These are phyloP conservation scores for Lactarius akahatsu DNA, from an alignment of 768 basidiomycete genomes.

Conservation along the genomic window DNA sequence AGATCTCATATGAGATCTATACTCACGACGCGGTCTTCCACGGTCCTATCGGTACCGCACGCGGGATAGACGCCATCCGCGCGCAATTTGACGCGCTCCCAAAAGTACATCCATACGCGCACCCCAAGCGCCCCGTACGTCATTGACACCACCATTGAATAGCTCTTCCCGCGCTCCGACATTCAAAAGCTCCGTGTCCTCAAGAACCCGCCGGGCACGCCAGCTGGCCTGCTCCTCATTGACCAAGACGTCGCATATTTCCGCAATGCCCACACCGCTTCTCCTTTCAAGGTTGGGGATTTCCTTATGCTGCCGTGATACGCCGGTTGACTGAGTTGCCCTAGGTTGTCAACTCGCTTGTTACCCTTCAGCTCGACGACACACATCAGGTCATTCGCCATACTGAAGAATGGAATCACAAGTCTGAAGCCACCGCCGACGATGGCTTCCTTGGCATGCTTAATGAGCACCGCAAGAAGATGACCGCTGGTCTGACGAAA, in stretches of 20 bases:
- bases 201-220: slow-evolving; percentile 41
- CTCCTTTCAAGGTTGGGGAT: slow-evolving; percentile 42
- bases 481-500: slow-evolving; percentile 41
- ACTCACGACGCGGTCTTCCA: slow-evolving; percentile 42
- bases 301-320: neutral
- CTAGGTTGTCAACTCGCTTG: slow-evolving; percentile 43
- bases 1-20: slow-evolving; percentile 48
- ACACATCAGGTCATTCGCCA: slow-evolving; percentile 41
- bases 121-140: neutral
- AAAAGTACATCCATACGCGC: slow-evolving; percentile 36
- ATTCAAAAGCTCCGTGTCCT: slow-evolving; percentile 44
- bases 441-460: slow-evolving; percentile 47
- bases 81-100: slow-evolving; percentile 46
- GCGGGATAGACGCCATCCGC: slow-evolving; percentile 42
- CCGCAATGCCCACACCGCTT: slow-evolving; percentile 38
- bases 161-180: slow-evolving; percentile 47
- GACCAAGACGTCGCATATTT: slow-evolving; percentile 50
- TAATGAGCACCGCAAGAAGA: slow-evolving; percentile 47
- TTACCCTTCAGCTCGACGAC: slow-evolving; percentile 43
- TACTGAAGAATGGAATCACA: slow-evolving; percentile 48
- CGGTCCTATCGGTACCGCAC: slow-evolving; percentile 47
- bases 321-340: neutral
- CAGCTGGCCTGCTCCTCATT: slow-evolving; percentile 42
- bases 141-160: neutral
- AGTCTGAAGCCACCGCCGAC: slow-evolving; percentile 37